Base-by-base conservation (phyloP, 192 early-diverging fungal species). In the Gryganskiella cystojenkinii region DNA sequence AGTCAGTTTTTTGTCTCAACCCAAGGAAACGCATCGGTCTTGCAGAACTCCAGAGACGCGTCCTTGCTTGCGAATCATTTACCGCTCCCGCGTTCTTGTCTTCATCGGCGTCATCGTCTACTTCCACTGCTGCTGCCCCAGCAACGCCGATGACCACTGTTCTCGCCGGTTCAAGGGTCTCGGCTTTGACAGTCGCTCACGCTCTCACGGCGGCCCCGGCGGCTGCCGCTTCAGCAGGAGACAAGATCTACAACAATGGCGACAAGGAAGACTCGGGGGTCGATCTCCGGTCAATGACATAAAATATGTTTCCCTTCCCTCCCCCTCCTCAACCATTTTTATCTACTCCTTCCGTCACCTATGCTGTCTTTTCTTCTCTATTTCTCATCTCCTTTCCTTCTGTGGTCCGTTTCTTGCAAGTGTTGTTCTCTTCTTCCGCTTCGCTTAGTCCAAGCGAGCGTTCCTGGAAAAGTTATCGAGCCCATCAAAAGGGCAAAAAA, bases 1-100 rank as follows among this genome's bases (percentile, higher is more conserved):
- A 76, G 24, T 45, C 72, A 17, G 67, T 83, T 3, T 88, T 88
- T 56, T 80, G 73, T 52, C 70, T 85, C 5, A 79, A 81, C 58
- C 86, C 86, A 24, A 46, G 54, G 28, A 67, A 64, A 43, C 81
- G 86, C 13, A 85, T 85, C 20, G 62, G 74, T 1, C 37, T 88
- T 22, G n/a, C 56, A 15, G 84, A 85, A 25, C 59, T 88, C 15
- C 52, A 62, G n/a, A 30, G 35, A 20, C 72, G 80, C 13, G 83
- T 89, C 17, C 64, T 71, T 9, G 68, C 59, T 53, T 89, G 87
- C 56, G 53, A 34, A 14, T 65, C 66, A 10, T 89, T 89, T 44
- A 85, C 87, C 8, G 51, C 82, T 24, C 57, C 79, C n/a, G 67
- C 78, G 28, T 76, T 62, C 33, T 34, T 22, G 13, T 33, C 58